Evolutionary conservation across 345 rosid genomes (phyloP), one percentile per base, ranked within the genome.

Genomic region (Litchi chinensis): DNA sequence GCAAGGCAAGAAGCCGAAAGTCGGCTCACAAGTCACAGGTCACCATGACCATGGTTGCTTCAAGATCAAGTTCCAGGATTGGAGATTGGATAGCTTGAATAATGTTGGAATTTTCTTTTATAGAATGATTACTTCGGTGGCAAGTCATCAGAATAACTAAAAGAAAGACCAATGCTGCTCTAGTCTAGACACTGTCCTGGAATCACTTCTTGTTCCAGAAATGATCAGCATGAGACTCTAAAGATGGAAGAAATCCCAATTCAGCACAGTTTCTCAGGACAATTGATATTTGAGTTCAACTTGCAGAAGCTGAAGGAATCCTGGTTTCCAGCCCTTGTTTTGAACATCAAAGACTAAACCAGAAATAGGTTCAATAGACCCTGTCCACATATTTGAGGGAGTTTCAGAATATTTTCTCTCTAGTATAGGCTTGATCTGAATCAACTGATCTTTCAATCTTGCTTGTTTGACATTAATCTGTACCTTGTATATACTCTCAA

Each of bases 1-100:
- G 87, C 90, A 89, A 1, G 92, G 90, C 77, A 89, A 68, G 88
- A 89, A 87, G 12, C 88, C 84, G 43, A 85, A 89, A 3, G 78
- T 83, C 3, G 86, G 79, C 74, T 84, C 84, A 62, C 37, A 32
- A 0, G 83, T 87, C 68, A 87, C 37, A 32, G 0, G 83, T 87
- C 68, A 87, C 81, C 3, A 74, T 81, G 4, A 87, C 81, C 3
- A 74, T 81, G 4, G 87, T 80, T 5, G 83, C 22, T 22, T 26
- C 16, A 32, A 80, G 74, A 5, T 63, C n/a, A 19, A 50, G 60
- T 32, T 13, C n/a, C 11, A 54, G 62, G 68, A 68, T 50, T 11
- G 66, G 26, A 40, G 69, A 16, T 46, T 71, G 39, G 3, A 39
- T 78, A 1, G 13, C 52, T 39, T 54, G 64, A 43, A 77, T 2